phyloP scores from a whole-genome alignment of 2,329 filamentous ascomycete species.

The Trichoderma arundinaceum region DNA sequence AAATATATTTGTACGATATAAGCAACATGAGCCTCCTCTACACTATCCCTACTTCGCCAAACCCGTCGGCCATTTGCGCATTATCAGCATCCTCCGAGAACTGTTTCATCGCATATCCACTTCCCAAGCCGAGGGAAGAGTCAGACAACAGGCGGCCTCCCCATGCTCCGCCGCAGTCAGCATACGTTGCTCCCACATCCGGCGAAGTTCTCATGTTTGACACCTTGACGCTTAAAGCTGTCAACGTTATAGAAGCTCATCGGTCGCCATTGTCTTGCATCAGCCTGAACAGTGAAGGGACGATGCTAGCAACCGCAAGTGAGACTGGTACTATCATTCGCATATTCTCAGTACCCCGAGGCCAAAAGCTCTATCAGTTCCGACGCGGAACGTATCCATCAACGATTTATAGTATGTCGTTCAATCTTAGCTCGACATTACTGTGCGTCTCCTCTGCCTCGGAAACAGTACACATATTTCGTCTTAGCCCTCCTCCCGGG shows the following conservation, averaged over 20 bases:
- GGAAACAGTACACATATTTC: slow-evolving; percentile 96
- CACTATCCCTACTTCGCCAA: slow-evolving; percentile 92
- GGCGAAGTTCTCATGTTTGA: slow-evolving; percentile 95
- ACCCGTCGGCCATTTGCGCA: slow-evolving; percentile 88
- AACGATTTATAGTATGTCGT: slow-evolving; percentile 98
- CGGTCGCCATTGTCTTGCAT: slow-evolving; percentile 89
- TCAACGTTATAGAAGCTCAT: slow-evolving; percentile 95
- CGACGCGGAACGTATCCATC: slow-evolving; percentile 93
- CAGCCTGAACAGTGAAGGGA: slow-evolving; percentile 90
- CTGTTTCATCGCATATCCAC: slow-evolving; percentile 92
- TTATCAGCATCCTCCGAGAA: slow-evolving; percentile 93
- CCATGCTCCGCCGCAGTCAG: slow-evolving; percentile 81
- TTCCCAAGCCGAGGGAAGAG: slow-evolving; percentile 74
- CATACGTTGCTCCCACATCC: slow-evolving; percentile 81
- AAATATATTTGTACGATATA: slow-evolving; percentile 98
- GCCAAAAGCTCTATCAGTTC: slow-evolving; percentile 95
- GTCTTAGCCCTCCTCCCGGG: slow-evolving; percentile 63
- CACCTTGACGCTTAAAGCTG: slow-evolving; percentile 83
- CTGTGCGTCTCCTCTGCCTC: slow-evolving; percentile 95
- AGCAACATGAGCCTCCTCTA: slow-evolving; percentile 96
- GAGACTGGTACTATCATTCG: slow-evolving; percentile 98
- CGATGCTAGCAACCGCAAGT: slow-evolving; percentile 88
- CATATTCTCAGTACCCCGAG: slow-evolving; percentile 89
- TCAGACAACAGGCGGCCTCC: slow-evolving; percentile 66
- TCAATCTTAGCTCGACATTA: slow-evolving; percentile 91